Base-by-base conservation (phyloP, 139 green algal species). In the Zygnema circumcarinatum region DNA sequence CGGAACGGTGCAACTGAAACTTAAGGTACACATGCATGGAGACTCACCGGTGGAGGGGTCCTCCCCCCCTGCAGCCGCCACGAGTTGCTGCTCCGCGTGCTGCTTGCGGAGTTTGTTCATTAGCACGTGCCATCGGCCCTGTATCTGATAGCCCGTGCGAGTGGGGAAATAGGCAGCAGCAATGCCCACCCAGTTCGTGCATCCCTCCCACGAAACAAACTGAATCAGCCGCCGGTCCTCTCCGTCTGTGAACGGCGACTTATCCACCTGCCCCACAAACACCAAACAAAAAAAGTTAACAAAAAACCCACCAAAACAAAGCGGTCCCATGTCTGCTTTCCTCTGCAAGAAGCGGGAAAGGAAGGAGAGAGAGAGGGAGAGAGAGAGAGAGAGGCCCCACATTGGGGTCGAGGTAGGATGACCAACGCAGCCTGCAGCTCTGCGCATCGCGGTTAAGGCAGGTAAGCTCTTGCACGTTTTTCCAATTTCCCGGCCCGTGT, bases 71-170 rank as follows among this genome's bases (percentile, higher is more conserved):
- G 7, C 47, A 62, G 7, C 47, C 47, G 47, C 47, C 47, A 62
- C 47, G 7, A 7, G 7, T 62, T 16, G 7, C 47, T 62, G 47
- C 47, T 62, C 16, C n/a, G n/a, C n/a, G n/a, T n/a, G n/a, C 47
- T 62, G 47, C 47, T 16, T 62, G 7, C 47, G 7, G 7, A 62
- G 16, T 7, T 62, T 7, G 39, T 84, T 84, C 21, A 84, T 22
- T 0, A 84, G 40, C 35, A 42, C 39, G 76, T 84, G 76, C 76
- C 76, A 84, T 0, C 76, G 38, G 22, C 76, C 68, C 76, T 84
- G 76, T 20, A 84, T 74, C 38, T 84, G 76, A 36, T 84, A 84
- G 39, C 76, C 76, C 2, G 40, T 84, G 29, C 76, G 20, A 36
- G 20, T n/a, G 40, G 76, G 76, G 29, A 84, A 74, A 40, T 74